phyloP scores from a whole-genome alignment of 2,329 filamentous ascomycete genomes.

The Fusarium guadeloupense region DNA sequence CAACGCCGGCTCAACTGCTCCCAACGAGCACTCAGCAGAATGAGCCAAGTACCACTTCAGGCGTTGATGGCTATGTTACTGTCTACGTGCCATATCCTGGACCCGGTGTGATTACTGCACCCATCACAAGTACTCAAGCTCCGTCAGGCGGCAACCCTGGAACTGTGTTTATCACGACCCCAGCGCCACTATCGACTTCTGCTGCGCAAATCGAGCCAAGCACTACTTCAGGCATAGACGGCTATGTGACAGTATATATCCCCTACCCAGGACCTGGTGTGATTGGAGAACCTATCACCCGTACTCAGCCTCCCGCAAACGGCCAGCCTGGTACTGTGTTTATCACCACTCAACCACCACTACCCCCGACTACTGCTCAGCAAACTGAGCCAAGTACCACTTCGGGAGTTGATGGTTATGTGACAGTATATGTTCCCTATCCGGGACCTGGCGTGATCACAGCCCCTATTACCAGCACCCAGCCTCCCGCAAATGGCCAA shows the following conservation, averaged over 20 bases:
- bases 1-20: constrained; percentile 7
- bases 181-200: constrained; percentile 1
- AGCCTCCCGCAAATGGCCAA: constrained; percentile 2
- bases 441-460: constrained; percentile 21
- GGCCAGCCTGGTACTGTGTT: constrained; percentile 18
- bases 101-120: constrained; percentile 9
- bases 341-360: constrained; percentile 11
- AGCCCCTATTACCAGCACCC: constrained; percentile 15
- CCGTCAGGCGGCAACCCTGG: constrained; percentile 19
- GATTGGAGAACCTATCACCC: constrained; percentile 14
- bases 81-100: constrained; percentile 20
- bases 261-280: constrained; percentile 21
- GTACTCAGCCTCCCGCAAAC: not conserved
- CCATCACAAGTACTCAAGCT: constrained; percentile 9
- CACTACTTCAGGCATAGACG: constrained; percentile 9
- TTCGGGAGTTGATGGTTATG: constrained; percentile 8
- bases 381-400: not conserved
- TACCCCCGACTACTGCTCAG: not conserved
- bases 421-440: constrained; percentile 23
- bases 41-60: constrained; percentile 7
- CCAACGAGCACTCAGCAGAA: constrained; percentile 3
- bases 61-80: constrained; percentile 14
- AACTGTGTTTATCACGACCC: constrained; percentile 15
- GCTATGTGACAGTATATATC: constrained; percentile 17
- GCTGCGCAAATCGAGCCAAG: constrained; percentile 5